A percentile compares a stretch with the other conserved stretches of the same genome.
Evolutionary conservation across 108 stramenopile genomes (phyloP).

Genomic region (Nitzschia inconspicua): DNA sequence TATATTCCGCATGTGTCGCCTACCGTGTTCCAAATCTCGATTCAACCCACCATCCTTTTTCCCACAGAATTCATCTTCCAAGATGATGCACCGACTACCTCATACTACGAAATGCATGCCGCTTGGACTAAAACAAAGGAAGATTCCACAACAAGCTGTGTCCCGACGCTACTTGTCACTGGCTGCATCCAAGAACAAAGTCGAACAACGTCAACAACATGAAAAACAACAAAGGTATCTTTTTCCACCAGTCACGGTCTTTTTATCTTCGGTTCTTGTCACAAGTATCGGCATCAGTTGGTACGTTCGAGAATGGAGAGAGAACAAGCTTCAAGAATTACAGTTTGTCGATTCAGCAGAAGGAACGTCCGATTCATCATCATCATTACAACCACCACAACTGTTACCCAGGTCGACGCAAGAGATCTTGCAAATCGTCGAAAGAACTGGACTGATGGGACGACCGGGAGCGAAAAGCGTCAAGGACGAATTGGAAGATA

Average conservation of each 20-base stretch:
- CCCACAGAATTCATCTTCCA: too few species aligned
- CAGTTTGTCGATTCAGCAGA: neutral
- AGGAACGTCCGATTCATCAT: neutral
- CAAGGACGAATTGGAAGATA: slow-evolving; percentile 47
- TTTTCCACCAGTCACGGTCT: neutral
- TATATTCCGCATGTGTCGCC: too few species aligned
- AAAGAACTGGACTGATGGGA: slow-evolving; percentile 50
- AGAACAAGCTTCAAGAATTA: neutral
- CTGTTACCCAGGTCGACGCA: neutral
- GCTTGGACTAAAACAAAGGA: too few species aligned
- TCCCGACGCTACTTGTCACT: too few species aligned
- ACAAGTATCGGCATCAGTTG: neutral
- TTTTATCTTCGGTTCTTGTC: neutral
- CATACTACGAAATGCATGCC: too few species aligned
- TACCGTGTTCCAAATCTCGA: too few species aligned
- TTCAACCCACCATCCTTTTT: too few species aligned
- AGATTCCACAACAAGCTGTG: too few species aligned
- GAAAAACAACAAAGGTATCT: neutral
- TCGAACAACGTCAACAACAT: slow-evolving; percentile 2
- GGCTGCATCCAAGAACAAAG: too few species aligned
- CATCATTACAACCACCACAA: neutral
- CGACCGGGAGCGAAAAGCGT: slow-evolving; percentile 37
- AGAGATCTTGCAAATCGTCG: slow-evolving; percentile 22
- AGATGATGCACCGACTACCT: too few species aligned
- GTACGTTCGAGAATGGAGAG: neutral